Percentiles rank a stretch among this genome's conserved stretches.
phyloP scores from a whole-genome alignment of 495 filamentous ascomycete species.

The Jackrogersella minutella region DNA sequence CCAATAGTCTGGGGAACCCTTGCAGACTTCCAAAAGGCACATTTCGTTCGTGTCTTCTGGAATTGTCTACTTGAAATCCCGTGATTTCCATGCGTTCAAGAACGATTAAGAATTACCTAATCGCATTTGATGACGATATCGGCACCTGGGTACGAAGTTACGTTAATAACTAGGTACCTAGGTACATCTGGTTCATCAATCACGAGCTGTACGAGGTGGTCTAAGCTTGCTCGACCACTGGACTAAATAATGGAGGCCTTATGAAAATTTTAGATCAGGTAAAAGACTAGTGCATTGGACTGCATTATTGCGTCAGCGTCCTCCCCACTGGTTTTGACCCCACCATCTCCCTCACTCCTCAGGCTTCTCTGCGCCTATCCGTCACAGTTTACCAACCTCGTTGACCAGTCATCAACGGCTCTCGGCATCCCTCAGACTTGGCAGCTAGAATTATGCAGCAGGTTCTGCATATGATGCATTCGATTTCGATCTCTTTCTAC shows the following conservation, averaged over 20 bases:
- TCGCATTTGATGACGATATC: not conserved
- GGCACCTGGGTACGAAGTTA: constrained; percentile 25
- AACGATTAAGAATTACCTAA: constrained; percentile 15
- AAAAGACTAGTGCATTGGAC: constrained; percentile 20
- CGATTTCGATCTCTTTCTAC: constrained; percentile 14
- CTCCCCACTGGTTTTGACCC: constrained; percentile 39
- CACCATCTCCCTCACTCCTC: constrained; percentile 27
- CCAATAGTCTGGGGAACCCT: constrained; percentile 7
- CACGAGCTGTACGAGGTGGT: constrained; percentile 24
- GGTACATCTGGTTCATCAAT: too few species aligned
- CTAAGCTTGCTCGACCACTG: constrained; percentile 13
- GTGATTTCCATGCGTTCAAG: constrained; percentile 6
- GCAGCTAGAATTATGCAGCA: constrained; percentile 30
- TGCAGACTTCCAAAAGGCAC: not conserved
- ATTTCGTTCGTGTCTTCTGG: not conserved
- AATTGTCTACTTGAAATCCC: constrained; percentile 18
- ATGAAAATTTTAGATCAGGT: constrained; percentile 16
- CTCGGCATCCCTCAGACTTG: constrained; percentile 21
- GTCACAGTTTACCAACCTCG: constrained; percentile 25
- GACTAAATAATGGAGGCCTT: constrained; percentile 26
- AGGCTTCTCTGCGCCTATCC: constrained; percentile 34
- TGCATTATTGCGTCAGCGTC: constrained; percentile 41
- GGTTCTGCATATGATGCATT: constrained; percentile 33
- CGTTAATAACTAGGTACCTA: too few species aligned
- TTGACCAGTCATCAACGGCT: constrained; percentile 14